These are phyloP conservation scores for Ogataea pini DNA, from an alignment of 805 yeast species.

Conservation along the genomic window DNA sequence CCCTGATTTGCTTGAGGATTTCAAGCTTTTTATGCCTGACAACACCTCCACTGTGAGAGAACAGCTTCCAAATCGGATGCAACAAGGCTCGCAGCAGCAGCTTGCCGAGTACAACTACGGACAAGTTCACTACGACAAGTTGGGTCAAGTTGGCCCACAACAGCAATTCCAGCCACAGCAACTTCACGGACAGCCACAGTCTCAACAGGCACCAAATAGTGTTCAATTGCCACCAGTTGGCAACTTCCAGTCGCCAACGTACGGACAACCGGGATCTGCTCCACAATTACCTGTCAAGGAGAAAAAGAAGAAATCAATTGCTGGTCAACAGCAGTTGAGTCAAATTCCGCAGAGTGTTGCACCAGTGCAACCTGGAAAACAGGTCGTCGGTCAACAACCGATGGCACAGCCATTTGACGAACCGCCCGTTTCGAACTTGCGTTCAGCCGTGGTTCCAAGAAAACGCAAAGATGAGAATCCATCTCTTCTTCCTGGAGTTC, in stretches of 20 bases:
- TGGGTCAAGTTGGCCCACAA: neutral
- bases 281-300: slow-evolving; percentile 26
- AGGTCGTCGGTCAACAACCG: slow-evolving; percentile 11
- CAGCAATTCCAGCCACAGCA: slow-evolving; percentile 11
- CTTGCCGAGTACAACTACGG: slow-evolving; percentile 24
- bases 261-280: slow-evolving; percentile 26
- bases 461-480: slow-evolving; percentile 48
- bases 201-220: slow-evolving; percentile 27
- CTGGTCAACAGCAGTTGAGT: slow-evolving; percentile 22
- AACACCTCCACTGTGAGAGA: slow-evolving; percentile 40
- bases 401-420: slow-evolving; percentile 39
- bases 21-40: slow-evolving; percentile 93
- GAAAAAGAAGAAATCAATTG: slow-evolving; percentile 31
- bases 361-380: slow-evolving; percentile 22
- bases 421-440: slow-evolving; percentile 49
- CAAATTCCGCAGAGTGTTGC: slow-evolving; percentile 26
- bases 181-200: slow-evolving; percentile 21
- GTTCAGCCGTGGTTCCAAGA: slow-evolving; percentile 34
- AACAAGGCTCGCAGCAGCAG: slow-evolving; percentile 15
- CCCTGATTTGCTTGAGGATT: slow-evolving; percentile 92
- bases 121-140: slow-evolving; percentile 22
- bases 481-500: slow-evolving; percentile 78
- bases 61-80: slow-evolving; percentile 26
- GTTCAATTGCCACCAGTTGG: slow-evolving; percentile 86
- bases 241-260: slow-evolving; percentile 71